Percentiles rank a stretch among this genome's conserved stretches.
These are phyloP conservation scores for Piper longum DNA, from an alignment of 164 flowering plant species.

Conservation along the genomic window DNA sequence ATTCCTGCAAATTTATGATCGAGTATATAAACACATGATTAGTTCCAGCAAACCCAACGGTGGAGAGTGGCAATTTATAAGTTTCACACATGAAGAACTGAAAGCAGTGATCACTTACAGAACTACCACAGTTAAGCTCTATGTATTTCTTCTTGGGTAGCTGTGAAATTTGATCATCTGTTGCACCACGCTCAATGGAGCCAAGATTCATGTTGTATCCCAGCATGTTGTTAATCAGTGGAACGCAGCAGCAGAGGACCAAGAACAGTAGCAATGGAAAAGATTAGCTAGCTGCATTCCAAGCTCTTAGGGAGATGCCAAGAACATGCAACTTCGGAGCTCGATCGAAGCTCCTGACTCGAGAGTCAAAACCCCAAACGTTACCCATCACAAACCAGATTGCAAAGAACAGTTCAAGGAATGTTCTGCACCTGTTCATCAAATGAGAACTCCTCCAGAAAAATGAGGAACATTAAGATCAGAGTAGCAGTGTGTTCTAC, in stretches of 20 bases:
- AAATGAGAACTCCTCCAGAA: conserved; percentile 34
- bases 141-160: conserved; percentile 64
- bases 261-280: conserved; percentile 86
- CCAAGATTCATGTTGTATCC: conserved; percentile 91
- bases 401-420: conserved; percentile 84
- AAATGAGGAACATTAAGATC: no score
- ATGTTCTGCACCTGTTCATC: conserved; percentile 56
- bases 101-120: conserved; percentile 21
- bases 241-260: conserved; percentile 72
- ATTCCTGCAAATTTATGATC: conserved; percentile 45
- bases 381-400: conserved; percentile 99
- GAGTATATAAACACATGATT: background rate
- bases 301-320: conserved; percentile 63
- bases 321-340: conserved; percentile 75
- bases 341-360: conserved; percentile 42
- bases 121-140: conserved; percentile 28
- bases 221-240: conserved; percentile 51
- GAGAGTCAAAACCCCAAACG: conserved; percentile 90
- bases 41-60: no score
- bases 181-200: conserved; percentile 54
- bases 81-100: background rate
- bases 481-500: background rate
- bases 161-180: conserved; percentile 65
- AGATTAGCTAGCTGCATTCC: conserved; percentile 91
- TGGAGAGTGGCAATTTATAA: background rate